Evolutionary conservation across 2,329 filamentous ascomycete species (phyloP).

Genomic region (Cladosporium velox): DNA sequence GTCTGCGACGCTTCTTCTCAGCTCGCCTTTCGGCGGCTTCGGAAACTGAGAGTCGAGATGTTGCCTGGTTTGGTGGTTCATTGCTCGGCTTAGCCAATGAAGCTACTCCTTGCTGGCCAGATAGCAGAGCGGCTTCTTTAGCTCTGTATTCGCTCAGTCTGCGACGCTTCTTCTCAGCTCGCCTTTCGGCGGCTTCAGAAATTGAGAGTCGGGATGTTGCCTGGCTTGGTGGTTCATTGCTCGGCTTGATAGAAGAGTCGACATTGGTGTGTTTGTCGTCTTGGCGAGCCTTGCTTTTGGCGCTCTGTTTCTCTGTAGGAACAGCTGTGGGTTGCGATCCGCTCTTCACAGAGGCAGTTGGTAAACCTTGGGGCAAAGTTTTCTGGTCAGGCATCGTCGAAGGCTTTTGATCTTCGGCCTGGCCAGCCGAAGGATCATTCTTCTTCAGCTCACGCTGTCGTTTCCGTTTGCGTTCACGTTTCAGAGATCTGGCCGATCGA

Average conservation of each 20-base stretch:
- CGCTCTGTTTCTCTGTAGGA: background rate
- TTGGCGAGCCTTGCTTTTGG: background rate
- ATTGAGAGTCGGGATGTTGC: too few species aligned
- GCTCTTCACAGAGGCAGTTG: background rate
- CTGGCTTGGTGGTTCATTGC: too few species aligned
- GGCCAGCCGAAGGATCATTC: background rate
- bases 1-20: too few species aligned
- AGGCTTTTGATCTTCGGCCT: background rate
- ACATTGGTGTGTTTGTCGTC: background rate
- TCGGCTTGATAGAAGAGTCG: background rate
- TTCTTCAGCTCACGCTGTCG: constrained; percentile 8
- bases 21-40: too few species aligned
- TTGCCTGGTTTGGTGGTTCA: too few species aligned
- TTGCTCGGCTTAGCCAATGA: too few species aligned
- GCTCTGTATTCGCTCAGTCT: too few species aligned
- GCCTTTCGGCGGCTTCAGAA: too few species aligned
- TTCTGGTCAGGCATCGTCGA: background rate
- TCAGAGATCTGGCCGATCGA: background rate
- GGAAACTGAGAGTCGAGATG: too few species aligned
- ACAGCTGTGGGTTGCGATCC: background rate
- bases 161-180: too few species aligned
- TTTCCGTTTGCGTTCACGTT: constrained; percentile 3
- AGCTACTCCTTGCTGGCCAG: too few species aligned
- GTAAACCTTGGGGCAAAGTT: background rate
- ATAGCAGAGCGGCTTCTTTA: too few species aligned